Evolutionary conservation across 371 early-diverging fungal species (phyloP), one percentile per base, ranked within the genome.

Genomic region (Saksenaea oblongispora): DNA sequence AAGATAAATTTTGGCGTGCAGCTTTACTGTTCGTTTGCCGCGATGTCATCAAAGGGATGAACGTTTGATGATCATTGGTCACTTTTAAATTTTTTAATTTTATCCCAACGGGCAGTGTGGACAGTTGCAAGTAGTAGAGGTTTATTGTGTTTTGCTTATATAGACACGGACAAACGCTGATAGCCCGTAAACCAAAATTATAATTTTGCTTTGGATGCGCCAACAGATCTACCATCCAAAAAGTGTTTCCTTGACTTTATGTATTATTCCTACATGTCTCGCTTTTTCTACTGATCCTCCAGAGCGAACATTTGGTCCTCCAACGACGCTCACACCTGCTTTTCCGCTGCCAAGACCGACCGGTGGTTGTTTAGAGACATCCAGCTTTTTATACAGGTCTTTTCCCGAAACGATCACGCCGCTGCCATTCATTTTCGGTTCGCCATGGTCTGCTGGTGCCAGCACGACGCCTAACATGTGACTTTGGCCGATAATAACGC

Each of bases 401-500:
- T 41, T 41, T 9, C 42, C 42, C 42, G 42, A 41, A 17, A 14
- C n/a, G 42, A 41, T 41, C n/a, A 41, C 17, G 42, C 42, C 17
- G 14, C 13, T 41, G n/a, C 14, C 42, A 17, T 41, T 41, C 42
- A 41, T 41, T 17, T 41, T 41, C 18, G 42, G 42, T 14, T 41
- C 42, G 17, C 42, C 42, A 15, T 41, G 42, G 42, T 41, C 42
- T 41, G 42, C 14, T 5, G 42, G 42, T 14, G 62, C 67, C 51
- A 26, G 13, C 2, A 62, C 42, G 42, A 65, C 70, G 17, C 65
- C 70, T 3, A 70, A 13, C 62, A 62, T 70, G 22, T 59, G 62
- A 24, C 58, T 58, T 14, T 62, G 54, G 1, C 35, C 65, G 13
- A 80, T 59, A 17, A 70, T 53, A 17, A 60, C 62, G 4, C 77